phyloP scores from a whole-genome alignment of 2,329 filamentous ascomycete species.

The Neophaeococcomyces aloes region DNA sequence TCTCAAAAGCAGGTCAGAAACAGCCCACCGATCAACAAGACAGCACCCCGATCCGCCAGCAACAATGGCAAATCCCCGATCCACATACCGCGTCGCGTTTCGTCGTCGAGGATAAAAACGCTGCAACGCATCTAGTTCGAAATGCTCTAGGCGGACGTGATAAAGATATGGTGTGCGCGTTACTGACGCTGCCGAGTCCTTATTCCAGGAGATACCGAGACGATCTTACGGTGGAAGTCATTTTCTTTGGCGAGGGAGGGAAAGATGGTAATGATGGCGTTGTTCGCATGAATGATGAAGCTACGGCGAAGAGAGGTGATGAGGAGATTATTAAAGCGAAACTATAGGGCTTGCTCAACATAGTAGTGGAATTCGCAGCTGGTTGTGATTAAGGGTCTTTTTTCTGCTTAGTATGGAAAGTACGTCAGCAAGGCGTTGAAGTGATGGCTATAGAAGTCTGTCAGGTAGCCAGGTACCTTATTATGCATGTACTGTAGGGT shows the following conservation, averaged over 20 bases:
- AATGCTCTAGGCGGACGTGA: constrained; percentile 93
- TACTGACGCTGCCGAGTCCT: constrained; percentile 82
- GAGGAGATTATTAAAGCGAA: constrained; percentile 36
- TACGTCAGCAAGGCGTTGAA: no score
- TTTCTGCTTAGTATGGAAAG: no score
- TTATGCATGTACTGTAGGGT: no score
- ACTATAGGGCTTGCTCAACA: constrained; percentile 26
- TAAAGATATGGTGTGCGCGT: constrained; percentile 81
- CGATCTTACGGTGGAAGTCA: constrained; percentile 92
- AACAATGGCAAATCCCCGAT: constrained; percentile 77
- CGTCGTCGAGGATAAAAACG: constrained; percentile 89
- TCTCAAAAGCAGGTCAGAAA: constrained; percentile 26
- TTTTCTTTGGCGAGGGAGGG: constrained; percentile 83
- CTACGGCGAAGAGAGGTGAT: constrained; percentile 52
- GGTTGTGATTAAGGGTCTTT: no score
- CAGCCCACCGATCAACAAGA: constrained; percentile 5
- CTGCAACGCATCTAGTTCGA: constrained; percentile 85
- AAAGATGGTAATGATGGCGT: constrained; percentile 67
- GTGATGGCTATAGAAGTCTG: no score
- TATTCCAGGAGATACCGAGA: constrained; percentile 88
- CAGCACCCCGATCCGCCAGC: constrained; percentile 66
- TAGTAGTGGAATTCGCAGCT: no score
- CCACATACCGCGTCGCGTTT: constrained; percentile 60
- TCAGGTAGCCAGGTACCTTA: no score
- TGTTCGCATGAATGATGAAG: constrained; percentile 75